phyloP scores from a whole-genome alignment of 306 rosid species.

The Sindora glabra region DNA sequence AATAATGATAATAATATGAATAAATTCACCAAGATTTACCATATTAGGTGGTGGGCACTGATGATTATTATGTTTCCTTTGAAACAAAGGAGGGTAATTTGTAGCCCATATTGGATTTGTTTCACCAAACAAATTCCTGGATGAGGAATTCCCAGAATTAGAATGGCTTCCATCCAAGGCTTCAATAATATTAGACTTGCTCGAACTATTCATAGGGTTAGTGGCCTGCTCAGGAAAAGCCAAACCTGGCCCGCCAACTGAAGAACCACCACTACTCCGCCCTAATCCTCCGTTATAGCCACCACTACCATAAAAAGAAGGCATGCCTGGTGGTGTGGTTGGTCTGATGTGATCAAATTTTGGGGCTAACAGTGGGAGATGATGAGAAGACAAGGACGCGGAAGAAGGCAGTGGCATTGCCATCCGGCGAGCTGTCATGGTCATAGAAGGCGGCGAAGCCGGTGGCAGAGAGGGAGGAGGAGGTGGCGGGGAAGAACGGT shows the following conservation, averaged over 20 bases:
- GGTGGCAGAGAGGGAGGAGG: neutral
- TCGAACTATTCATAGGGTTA: constrained; percentile 10
- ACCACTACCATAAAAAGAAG: constrained; percentile 3
- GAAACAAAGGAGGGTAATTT: constrained; percentile 11
- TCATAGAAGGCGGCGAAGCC: neutral
- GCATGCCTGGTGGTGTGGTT: neutral
- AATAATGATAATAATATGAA: neutral
- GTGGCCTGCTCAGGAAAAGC: constrained; percentile 13
- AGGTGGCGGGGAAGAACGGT: neutral
- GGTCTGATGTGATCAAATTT: constrained; percentile 20
- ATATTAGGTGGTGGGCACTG: constrained; percentile 4
- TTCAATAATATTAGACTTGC: constrained; percentile 13
- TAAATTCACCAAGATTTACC: constrained; percentile 20
- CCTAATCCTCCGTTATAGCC: neutral
- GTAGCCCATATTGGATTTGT: constrained; percentile 20
- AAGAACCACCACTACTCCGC: neutral
- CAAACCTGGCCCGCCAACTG: constrained; percentile 17
- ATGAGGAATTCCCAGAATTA: constrained; percentile 7
- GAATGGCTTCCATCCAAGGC: constrained; percentile 16
- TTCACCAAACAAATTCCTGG: constrained; percentile 15
- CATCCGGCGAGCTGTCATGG: neutral
- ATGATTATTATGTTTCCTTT: constrained; percentile 8
- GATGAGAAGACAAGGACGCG: neutral
- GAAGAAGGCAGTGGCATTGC: neutral
- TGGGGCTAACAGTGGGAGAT: neutral